Base-by-base conservation (phyloP, 495 filamentous ascomycete genomes). In the Haplographium delicatum region DNA sequence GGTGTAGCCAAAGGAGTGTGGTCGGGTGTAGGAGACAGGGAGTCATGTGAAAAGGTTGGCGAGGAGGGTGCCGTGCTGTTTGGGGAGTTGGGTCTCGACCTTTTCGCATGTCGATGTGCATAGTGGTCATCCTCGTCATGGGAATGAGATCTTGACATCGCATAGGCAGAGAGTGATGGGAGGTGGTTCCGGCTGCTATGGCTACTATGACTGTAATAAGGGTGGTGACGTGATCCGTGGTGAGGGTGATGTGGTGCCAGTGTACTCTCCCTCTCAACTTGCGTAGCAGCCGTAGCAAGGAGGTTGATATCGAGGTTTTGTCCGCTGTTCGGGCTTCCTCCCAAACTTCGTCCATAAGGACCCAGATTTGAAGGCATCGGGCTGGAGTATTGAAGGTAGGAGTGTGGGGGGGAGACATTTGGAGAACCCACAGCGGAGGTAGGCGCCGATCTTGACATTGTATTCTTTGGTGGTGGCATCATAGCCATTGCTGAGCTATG, bases 21-120 rank as follows among this genome's bases (percentile, higher is more conserved):
- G 62, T 96, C 93, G 2, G 93, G 94, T 2, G 93, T 98, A 1
- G 93, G 94, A 1, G 94, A 97, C 20, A 89, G 80, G 7, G 91
- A 96, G 71, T 94, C 91, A 68, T 96, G 88, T 5, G 93, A 96
- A 71, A 96, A 97, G 26, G 89, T 96, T n/a, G 93, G 93, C 1
- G 93, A 97, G 23, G 91, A 94, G 23, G 93, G 93, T 18, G 91
- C 91, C 3, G 93, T 97, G 33, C 89, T 96, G 66, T 89, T 85
- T 13, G 93, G 94, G 4, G 94, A 95, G 65, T 88, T 89, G 30
- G 93, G 93, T 48, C 93, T 74, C 47, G 91, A 96, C 38, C 86
- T 81, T 73, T 96, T 96, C 25, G 83, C 80, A 48, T 83, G 80
- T 30, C 88, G 81, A 61, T 85, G 80, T n/a, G 66, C 66, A 56